Evolutionary conservation across 2,329 filamentous ascomycete genomes (phyloP).

Genomic region (Pseudovirgaria hyperparasitica): DNA sequence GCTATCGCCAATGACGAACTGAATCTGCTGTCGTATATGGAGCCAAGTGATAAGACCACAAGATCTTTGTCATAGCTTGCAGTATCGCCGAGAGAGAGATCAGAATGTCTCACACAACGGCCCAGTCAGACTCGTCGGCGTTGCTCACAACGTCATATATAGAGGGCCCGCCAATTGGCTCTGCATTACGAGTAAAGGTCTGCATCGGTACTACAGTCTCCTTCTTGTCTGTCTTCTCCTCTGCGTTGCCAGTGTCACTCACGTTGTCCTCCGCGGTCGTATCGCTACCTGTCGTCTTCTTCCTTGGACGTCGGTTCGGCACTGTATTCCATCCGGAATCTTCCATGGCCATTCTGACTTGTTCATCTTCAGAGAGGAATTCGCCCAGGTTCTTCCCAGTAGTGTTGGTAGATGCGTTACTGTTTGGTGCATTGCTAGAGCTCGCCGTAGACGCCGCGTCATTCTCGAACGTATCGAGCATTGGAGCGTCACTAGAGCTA

Average conservation of each 20-base stretch:
- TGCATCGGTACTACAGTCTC: constrained; percentile 13
- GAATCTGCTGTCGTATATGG: too few relatives aligned
- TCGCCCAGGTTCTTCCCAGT: constrained; percentile 30
- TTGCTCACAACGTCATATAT: constrained; percentile 15
- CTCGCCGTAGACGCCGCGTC: constrained; percentile 24
- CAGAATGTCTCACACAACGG: constrained; percentile 16
- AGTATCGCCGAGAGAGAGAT: too few relatives aligned
- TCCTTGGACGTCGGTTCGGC: constrained; percentile 39
- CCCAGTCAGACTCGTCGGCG: constrained; percentile 28
- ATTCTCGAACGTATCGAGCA: constrained; percentile 39
- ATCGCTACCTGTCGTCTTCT: constrained; percentile 36
- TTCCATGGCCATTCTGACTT: constrained; percentile 39
- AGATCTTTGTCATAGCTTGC: too few relatives aligned
- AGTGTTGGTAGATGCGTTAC: constrained; percentile 26
- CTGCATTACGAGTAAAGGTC: constrained; percentile 10
- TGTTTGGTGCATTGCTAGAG: constrained; percentile 25
- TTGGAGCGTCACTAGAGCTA: constrained; percentile 14
- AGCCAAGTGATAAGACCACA: too few relatives aligned
- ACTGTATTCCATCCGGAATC: constrained; percentile 50
- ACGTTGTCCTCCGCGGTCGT: constrained; percentile 27
- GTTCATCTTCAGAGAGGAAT: constrained; percentile 48
- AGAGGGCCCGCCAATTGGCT: neutral
- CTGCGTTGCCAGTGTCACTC: constrained; percentile 25
- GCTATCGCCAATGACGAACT: too few relatives aligned
- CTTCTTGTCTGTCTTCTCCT: neutral